A percentile compares a stretch with the other conserved stretches of the same genome.
Evolutionary conservation across 2,329 filamentous ascomycete genomes (phyloP).

Genomic region (Sporothrix inflata): DNA sequence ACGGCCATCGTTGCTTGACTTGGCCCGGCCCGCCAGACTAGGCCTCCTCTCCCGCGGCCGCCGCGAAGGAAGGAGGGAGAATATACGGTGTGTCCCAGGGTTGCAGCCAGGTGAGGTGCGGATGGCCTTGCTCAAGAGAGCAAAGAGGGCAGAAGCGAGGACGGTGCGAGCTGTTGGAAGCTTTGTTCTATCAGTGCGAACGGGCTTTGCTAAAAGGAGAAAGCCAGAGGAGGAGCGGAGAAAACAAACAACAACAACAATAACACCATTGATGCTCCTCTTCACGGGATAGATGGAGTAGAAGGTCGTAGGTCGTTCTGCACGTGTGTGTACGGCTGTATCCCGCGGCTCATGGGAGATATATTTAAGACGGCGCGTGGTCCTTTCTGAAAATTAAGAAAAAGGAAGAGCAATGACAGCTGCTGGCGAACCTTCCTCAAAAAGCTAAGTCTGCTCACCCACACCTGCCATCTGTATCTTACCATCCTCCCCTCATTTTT

Average conservation of each 20-base stretch:
- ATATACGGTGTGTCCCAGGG: background rate
- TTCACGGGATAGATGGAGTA: background rate
- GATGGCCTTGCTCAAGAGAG: background rate
- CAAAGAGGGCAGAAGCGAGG: background rate
- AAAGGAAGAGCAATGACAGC: background rate
- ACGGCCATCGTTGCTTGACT: background rate
- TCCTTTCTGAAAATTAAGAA: background rate
- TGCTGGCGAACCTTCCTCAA: background rate
- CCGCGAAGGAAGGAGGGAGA: background rate
- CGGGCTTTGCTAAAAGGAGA: background rate
- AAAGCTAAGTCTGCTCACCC: background rate
- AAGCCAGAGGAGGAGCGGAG: background rate
- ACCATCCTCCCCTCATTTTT: background rate
- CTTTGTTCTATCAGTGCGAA: background rate
- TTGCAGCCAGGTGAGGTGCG: background rate
- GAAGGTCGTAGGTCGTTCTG: background rate
- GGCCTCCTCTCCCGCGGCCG: conserved; percentile 11
- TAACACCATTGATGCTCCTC: background rate
- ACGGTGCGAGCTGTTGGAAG: background rate
- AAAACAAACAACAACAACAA: background rate
- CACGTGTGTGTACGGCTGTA: background rate
- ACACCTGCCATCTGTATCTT: background rate
- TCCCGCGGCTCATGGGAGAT: background rate
- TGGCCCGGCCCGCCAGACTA: background rate
- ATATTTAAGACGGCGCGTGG: background rate